phyloP scores from a whole-genome alignment of 2,329 filamentous ascomycete species.

The Xylogone sp. region DNA sequence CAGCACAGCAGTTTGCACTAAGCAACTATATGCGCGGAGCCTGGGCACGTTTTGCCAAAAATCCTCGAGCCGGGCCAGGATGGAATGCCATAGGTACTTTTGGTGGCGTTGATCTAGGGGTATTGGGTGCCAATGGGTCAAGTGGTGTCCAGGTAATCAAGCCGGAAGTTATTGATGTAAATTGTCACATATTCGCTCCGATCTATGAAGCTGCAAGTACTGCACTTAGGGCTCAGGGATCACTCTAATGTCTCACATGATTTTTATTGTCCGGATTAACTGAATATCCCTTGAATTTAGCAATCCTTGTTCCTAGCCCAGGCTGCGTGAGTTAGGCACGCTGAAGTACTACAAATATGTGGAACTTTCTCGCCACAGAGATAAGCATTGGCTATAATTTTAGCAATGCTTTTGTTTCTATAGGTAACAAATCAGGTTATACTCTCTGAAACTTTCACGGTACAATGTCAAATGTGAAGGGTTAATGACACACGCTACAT shows the following conservation, averaged over 20 bases:
- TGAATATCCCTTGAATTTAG: too few species aligned
- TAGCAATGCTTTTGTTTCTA: too few species aligned
- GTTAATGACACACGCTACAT: too few species aligned
- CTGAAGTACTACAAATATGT: too few species aligned
- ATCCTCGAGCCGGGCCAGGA: constrained; percentile 27
- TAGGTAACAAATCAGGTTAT: too few species aligned
- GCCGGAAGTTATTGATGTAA: background rate
- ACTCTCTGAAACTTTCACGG: too few species aligned
- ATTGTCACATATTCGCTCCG: background rate
- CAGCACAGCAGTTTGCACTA: constrained; percentile 25
- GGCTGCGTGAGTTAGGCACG: too few species aligned
- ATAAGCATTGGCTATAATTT: too few species aligned
- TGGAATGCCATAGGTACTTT: background rate
- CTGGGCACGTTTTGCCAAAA: constrained; percentile 36
- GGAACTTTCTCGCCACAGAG: too few species aligned
- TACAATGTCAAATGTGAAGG: too few species aligned
- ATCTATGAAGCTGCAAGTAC: background rate
- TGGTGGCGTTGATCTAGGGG: background rate
- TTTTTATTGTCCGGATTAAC: too few species aligned
- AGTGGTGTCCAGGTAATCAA: background rate
- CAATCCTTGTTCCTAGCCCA: too few species aligned
- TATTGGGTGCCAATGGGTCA: background rate
- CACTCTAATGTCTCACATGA: background rate
- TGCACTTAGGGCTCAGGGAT: background rate
- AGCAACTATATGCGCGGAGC: constrained; percentile 32